Evolutionary conservation across 1,284 basidiomycete species (phyloP), one percentile per base, ranked within the genome.

Genomic region (Moesziomyces sp.): DNA sequence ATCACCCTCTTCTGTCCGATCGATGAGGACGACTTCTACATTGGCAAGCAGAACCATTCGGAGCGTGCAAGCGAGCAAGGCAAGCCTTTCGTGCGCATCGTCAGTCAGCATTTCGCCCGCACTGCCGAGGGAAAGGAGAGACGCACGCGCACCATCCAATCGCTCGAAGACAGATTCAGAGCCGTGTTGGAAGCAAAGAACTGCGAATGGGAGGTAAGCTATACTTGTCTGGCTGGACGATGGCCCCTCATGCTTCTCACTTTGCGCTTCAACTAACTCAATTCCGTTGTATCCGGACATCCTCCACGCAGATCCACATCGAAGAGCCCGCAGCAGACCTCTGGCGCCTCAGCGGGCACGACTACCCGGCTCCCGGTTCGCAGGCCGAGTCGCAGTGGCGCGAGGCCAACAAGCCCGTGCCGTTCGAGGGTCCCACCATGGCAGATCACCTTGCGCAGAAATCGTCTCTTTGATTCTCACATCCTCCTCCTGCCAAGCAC

Each of bases 241-340:
- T n/a, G 18, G 16, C 24, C 30, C 14, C 23, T 5, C 2, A 5
- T 19, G 11, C 7, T 18, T 24, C 19, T 6, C 24, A 52, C 28
- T 35, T 11, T 6, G 6, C 1, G 24, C 28, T 46, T 14, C 24
- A 26, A 26, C 24, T 26, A 7, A 26, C 24, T 26, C 24, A 26
- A 4, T 26, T 26, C 24, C 6, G 6, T 26, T 26, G 24, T 26
- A 26, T 26, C 24, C 24, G 24, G 24, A 26, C 6, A 34, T 13
- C 13, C 30, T 34, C 10, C 13, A 10, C 13, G 5, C 40, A 67
- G 64, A 61, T 67, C 19, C 64, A 68, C 49, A 68, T 68, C 55
- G 65, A 68, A 44, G 65, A 68, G 35, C 58, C 58, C n/a, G 28
- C 65, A 19, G 65, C 54, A 26, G 65, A 68, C 26, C 43, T 68